Evolutionary conservation across 306 rosid species (phyloP), one percentile per base, ranked within the genome.

Genomic region (Glycyrrhiza uralensis): DNA sequence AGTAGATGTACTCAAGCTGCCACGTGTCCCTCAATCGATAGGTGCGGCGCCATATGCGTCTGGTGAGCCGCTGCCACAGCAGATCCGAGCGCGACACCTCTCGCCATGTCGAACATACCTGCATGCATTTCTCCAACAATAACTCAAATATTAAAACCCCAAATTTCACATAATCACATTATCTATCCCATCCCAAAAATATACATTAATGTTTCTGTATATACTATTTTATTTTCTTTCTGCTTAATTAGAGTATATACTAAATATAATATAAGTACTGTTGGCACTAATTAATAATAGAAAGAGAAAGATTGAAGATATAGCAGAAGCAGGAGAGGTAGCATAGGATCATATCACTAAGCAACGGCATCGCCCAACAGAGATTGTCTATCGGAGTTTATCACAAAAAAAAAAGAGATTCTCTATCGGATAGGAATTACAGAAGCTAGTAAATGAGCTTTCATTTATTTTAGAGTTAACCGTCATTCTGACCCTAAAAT

Each of bases 41-140:
- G n/a, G 67, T 50, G 19, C 96, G 81, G n/a, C 90, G 84, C 99
- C 99, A 95, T 11, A 91, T 81, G 6, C 50, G 69, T 35, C 70
- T n/a, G 0, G 88, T 78, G 26, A 95, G 86, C 0, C 71, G 77
- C 15, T 66, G 81, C 99, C 99, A 95, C 18, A 95, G 77, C 4
- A 10, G 69, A 9, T 83, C 86, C 4, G 93, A 91, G 15, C 84
- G 93, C 1, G 96, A 91, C 22, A 89, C 88, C 0, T 81, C 96
- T 0, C 87, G 85, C 97, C 99, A 95, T 38, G 92, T 89, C 6
- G 96, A 85, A 75, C 96, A 95, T 2, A 95, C 97, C 99, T 94
- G 82, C 80, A 66, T 20, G 41, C 72, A 73, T 59, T 58, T 28
- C 33, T 14, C n/a, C 38, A 29, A 15, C 7, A 22, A 57, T 7